Percentiles rank a stretch among this genome's conserved stretches.
Conservation (phyloP, 2,329 filamentous ascomycete species). For the Calonectria pauciramosa region DNA sequence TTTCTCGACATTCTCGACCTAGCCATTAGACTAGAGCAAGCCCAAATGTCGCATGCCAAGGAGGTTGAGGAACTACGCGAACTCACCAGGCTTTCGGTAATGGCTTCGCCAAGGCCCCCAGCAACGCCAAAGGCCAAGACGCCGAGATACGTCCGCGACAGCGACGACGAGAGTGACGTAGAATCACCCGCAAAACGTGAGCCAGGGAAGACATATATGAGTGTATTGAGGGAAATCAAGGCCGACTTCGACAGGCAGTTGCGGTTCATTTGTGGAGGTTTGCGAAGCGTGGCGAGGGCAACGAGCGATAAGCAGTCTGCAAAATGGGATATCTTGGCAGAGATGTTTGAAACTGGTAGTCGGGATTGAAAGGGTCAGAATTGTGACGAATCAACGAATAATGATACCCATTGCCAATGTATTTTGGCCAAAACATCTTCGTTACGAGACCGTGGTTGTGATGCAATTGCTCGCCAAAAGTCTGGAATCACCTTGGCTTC, state of each 20-base stretch:
- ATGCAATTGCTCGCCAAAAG: neutral
- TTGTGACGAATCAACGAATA: slow-evolving; percentile 37
- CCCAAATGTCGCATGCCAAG: slow-evolving; percentile 59
- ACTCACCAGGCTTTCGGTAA: slow-evolving; percentile 46
- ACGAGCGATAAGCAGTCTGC: slow-evolving; percentile 71
- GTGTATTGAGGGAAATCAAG: slow-evolving; percentile 69
- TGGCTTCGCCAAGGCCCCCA: slow-evolving; percentile 31
- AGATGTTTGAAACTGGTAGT: slow-evolving; percentile 75
- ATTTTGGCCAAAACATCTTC: neutral
- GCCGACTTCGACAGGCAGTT: slow-evolving; percentile 75
- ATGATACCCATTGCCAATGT: slow-evolving; percentile 41
- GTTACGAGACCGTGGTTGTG: neutral
- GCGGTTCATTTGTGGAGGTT: slow-evolving; percentile 78
- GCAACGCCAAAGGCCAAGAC: slow-evolving; percentile 37
- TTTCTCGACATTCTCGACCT: slow-evolving; percentile 85
- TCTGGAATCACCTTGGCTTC: neutral
- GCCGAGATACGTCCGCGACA: slow-evolving; percentile 44
- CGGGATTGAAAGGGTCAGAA: slow-evolving; percentile 38
- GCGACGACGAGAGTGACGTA: slow-evolving; percentile 53
- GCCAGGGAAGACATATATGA: slow-evolving; percentile 59
- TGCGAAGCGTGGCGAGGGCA: slow-evolving; percentile 82
- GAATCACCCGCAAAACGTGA: slow-evolving; percentile 27
- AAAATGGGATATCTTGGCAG: slow-evolving; percentile 85
- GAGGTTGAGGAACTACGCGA: slow-evolving; percentile 50
- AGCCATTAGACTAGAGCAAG: slow-evolving; percentile 76